Base-by-base conservation (phyloP, 2,329 filamentous ascomycete species). In the Diaporthe sp. region DNA sequence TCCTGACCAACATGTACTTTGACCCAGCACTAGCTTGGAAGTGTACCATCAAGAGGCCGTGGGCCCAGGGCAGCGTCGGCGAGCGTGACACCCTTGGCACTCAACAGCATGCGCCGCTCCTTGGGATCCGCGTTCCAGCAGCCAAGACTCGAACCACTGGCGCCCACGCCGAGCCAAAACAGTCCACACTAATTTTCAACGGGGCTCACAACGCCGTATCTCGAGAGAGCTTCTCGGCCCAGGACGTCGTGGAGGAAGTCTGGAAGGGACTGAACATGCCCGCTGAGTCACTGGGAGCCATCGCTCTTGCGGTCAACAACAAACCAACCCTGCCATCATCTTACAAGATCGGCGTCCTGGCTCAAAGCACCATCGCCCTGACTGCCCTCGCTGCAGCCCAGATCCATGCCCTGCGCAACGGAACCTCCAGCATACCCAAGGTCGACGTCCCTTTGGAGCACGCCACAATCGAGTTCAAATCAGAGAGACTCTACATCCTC, bases 21-120 rank as follows among this genome's bases (percentile, higher is more conserved):
- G 28, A 67, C 17, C 61, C 61, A 4, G 61, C 61, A 15, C 15
- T 67, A 5, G 61, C 61, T 4, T 67, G 61, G 61, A 67, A 67
- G 10, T 67, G 44, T 9, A 67, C 61, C 0, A 67, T 67, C 2
- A 46, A 34, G 28, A 46, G 61, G 12, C 61, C 61, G 8, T 67
- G 61, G 61, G 61, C 61, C 9, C 61, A 67, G n/a, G 61, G 61
- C 10, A 67, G 61, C 10, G 28, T 67, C 44, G 61, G 44, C 44
- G 61, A 67, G 61, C 61, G 42, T 49, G 61, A 67, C 6, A 67
- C 61, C 2, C 44, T 67, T 6, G 61, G 61, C 10, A 67, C 61
- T 15, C 44, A 67, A n/a, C 61, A 67, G 31, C 61, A 67, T 25
- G 61, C 42, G 4, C 44, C 61, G 4, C 44, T 67, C 0, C 22